Evolutionary conservation across 2,329 filamentous ascomycete genomes (phyloP).

Genomic region (Aspergillus sp.): DNA sequence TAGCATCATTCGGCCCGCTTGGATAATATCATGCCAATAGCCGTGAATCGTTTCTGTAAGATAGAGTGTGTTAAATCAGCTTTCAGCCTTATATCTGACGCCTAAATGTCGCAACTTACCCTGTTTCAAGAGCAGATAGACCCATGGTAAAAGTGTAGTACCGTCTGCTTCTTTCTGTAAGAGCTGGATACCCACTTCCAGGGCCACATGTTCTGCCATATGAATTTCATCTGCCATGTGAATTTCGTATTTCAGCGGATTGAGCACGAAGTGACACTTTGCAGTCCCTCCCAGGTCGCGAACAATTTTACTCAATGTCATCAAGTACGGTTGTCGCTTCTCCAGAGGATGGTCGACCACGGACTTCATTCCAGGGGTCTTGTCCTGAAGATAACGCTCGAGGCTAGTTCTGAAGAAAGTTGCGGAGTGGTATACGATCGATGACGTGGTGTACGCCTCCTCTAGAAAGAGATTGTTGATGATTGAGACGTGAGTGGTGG

Average conservation of each 20-base stretch:
- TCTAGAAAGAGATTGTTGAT: constrained; percentile 5
- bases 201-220: neutral
- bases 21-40: constrained; percentile 1
- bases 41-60: neutral
- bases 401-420: constrained; percentile 1
- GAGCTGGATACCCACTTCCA: neutral
- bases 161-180: neutral
- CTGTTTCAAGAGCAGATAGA: neutral
- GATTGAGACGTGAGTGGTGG: constrained; percentile 1
- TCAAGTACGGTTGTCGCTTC: constrained; percentile 1
- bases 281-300: constrained; percentile 1
- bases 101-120: too few species aligned
- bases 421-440: constrained; percentile 2
- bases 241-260: too few species aligned
- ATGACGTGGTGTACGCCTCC: constrained; percentile 3
- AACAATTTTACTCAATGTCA: constrained; percentile 1
- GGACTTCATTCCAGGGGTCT: constrained; percentile 2
- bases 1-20: constrained; percentile 1
- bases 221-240: too few species aligned
- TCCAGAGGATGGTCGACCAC: constrained; percentile 1
- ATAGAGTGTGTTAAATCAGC: too few species aligned
- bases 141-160: neutral
- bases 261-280: neutral
- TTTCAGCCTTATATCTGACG: too few species aligned
- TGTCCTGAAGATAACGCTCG: constrained; percentile 1